A percentile compares a stretch with the other conserved stretches of the same genome.
Evolutionary conservation across 257 asterid genomes (phyloP).

Genomic region (Plantago ovata): DNA sequence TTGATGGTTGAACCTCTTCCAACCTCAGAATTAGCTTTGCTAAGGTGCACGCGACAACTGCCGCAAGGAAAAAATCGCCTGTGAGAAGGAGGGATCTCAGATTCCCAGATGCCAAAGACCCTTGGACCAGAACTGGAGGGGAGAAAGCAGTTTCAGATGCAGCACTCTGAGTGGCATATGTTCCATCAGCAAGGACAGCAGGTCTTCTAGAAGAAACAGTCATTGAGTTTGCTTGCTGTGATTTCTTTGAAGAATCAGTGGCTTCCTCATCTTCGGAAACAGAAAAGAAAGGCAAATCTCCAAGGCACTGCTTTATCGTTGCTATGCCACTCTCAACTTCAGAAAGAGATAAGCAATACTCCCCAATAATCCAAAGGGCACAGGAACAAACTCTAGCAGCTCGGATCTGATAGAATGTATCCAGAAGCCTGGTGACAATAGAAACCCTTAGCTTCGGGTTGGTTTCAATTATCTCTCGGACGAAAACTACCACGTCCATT

Average conservation of each 20-base stretch:
- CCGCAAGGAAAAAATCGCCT: constrained; percentile 94
- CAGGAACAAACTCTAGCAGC: constrained; percentile 91
- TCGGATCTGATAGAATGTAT: constrained; percentile 88
- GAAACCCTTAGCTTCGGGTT: constrained; percentile 89
- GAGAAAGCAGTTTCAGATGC: constrained; percentile 93
- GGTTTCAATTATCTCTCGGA: constrained; percentile 89
- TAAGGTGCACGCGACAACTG: constrained; percentile 82
- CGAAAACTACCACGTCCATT: constrained; percentile 79
- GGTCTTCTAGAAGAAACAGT: constrained; percentile 94
- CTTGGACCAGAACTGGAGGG: constrained; percentile 71
- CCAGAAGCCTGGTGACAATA: constrained; percentile 75
- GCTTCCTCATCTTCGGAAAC: constrained; percentile 73
- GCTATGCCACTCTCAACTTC: constrained; percentile 87
- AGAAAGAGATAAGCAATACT: constrained; percentile 78
- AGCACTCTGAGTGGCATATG: constrained; percentile 97
- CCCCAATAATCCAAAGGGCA: constrained; percentile 97
- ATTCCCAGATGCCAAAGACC: constrained; percentile 60
- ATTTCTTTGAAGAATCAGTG: constrained; percentile 67
- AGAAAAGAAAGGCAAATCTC: constrained; percentile 82
- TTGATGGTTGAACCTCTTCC: constrained; percentile 89
- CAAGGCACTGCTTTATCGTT: constrained; percentile 92
- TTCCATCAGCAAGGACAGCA: constrained; percentile 92
- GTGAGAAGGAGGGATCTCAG: constrained; percentile 88
- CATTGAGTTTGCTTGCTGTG: constrained; percentile 65
- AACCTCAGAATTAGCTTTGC: constrained; percentile 76